phyloP scores from a whole-genome alignment of 192 early-diverging fungal species.

The Gryganskiella cystojenkinii region DNA sequence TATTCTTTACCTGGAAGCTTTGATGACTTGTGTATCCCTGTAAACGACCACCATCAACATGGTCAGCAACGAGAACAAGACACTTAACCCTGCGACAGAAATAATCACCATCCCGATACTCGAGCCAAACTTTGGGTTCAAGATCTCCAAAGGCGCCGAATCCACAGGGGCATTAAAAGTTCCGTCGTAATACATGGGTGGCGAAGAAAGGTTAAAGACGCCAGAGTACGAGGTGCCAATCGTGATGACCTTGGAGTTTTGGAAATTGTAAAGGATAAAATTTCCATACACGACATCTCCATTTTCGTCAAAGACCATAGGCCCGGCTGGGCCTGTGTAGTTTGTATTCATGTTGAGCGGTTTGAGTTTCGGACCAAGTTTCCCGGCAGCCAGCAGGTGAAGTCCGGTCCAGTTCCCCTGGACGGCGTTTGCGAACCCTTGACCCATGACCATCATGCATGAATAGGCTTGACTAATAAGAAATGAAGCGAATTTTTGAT shows the following conservation, averaged over 20 bases:
- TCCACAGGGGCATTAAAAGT: conserved; percentile 55
- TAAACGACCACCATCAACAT: conserved; percentile 51
- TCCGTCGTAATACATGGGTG: conserved; percentile 59
- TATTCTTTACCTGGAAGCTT: conserved; percentile 57
- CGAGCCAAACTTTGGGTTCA: conserved; percentile 57
- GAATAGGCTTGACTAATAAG: conserved; percentile 57
- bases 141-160: conserved; percentile 48
- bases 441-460: conserved; percentile 63
- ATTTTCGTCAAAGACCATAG: conserved; percentile 56
- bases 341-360: conserved; percentile 57
- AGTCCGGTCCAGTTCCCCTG: conserved; percentile 44
- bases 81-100: conserved; percentile 35
- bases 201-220: conserved; percentile 36
- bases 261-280: conserved; percentile 56
- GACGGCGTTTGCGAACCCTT: conserved; percentile 53
- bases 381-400: conserved; percentile 39
- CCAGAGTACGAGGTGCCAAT: conserved; percentile 56
- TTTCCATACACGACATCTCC: conserved; percentile 62
- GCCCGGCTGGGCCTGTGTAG: conserved; percentile 61
- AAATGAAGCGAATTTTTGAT: background rate
- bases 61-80: conserved; percentile 49
- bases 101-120: conserved; percentile 53
- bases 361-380: conserved; percentile 41
- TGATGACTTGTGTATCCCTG: conserved; percentile 55
- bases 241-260: conserved; percentile 34